Conservation (phyloP, 1,284 basidiomycete genomes). For the Cryptococcus sp. region DNA sequence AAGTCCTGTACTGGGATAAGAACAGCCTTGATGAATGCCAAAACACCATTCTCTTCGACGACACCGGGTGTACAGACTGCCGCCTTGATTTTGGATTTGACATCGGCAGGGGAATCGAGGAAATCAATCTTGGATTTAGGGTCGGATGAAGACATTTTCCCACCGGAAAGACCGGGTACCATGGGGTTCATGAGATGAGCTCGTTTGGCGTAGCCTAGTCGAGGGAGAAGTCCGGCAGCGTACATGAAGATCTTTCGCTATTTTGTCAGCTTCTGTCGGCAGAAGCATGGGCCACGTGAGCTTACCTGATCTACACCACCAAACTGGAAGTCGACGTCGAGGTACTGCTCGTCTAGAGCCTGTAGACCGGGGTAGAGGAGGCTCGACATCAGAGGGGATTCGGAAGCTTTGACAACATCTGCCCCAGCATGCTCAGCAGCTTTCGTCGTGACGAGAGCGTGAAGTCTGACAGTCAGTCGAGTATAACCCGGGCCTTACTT, state of each 20-base stretch:
- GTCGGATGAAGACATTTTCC: slow-evolving; percentile 99
- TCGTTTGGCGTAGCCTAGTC: slow-evolving; percentile 88
- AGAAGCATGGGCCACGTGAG: too few relatives aligned
- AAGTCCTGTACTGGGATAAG: slow-evolving; percentile 82
- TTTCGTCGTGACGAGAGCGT: slow-evolving; percentile 85
- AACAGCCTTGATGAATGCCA: slow-evolving; percentile 84
- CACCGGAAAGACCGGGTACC: slow-evolving; percentile 91
- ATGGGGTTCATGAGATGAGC: slow-evolving; percentile 98
- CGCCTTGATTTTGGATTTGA: slow-evolving; percentile 84
- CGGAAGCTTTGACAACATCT: slow-evolving; percentile 97
- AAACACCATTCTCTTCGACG: slow-evolving; percentile 80
- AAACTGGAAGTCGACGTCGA: slow-evolving; percentile 95
- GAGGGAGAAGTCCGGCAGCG: slow-evolving; percentile 90
- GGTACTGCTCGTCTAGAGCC: slow-evolving; percentile 95
- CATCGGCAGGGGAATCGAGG: slow-evolving; percentile 76
- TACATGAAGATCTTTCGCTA: slow-evolving; percentile 99
- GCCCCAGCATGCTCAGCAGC: slow-evolving; percentile 97
- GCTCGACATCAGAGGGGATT: slow-evolving; percentile 83
- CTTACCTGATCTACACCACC: slow-evolving; percentile 91
- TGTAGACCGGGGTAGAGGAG: slow-evolving; percentile 95
- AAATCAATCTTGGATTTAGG: slow-evolving; percentile 98
- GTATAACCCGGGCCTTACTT: background rate
- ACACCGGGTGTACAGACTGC: slow-evolving; percentile 97
- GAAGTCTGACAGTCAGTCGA: slow-evolving; percentile 54
- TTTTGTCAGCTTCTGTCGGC: slow-evolving; percentile 1